Percentiles rank a stretch among this genome's conserved stretches.
Evolutionary conservation across 2,329 filamentous ascomycete genomes (phyloP).

Genomic region (Chrysoporthe deuterocubensis): DNA sequence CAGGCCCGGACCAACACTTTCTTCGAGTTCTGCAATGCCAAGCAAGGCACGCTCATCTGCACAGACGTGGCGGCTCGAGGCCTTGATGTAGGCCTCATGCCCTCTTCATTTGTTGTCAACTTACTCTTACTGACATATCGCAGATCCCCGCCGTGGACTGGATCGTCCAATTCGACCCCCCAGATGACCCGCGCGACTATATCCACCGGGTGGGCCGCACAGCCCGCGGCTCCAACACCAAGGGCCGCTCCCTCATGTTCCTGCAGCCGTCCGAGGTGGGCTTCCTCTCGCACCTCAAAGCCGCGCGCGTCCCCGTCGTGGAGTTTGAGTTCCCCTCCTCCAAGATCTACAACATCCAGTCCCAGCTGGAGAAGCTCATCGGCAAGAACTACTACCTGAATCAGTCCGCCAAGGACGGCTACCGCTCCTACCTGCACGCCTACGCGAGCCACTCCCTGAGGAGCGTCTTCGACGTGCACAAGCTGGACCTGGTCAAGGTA

Average conservation of each 20-base stretch:
- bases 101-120: background rate
- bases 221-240: conserved; percentile 79
- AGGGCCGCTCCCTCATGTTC: conserved; percentile 90
- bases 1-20: conserved; percentile 99
- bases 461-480: conserved; percentile 83
- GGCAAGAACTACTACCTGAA: conserved; percentile 96
- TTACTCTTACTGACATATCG: conserved; percentile 27
- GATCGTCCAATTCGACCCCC: conserved; percentile 95
- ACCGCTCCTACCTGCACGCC: conserved; percentile 89
- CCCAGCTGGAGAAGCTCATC: conserved; percentile 92
- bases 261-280: conserved; percentile 90
- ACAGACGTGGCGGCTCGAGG: conserved; percentile 96
- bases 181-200: conserved; percentile 88
- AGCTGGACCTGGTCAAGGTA: conserved; percentile 81
- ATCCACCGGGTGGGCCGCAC: conserved; percentile 97
- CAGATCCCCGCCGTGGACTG: conserved; percentile 92
- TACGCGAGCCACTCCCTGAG: conserved; percentile 86
- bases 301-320: conserved; percentile 87
- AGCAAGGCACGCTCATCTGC: conserved; percentile 86
- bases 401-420: conserved; percentile 78
- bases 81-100: conserved; percentile 67
- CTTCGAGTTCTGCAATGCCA: conserved; percentile 84
- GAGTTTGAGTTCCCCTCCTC: conserved; percentile 94
- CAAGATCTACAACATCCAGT: conserved; percentile 89
- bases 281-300: conserved; percentile 89